Conservation (phyloP, 306 rosid species). For the Trifolium fragiferum region DNA sequence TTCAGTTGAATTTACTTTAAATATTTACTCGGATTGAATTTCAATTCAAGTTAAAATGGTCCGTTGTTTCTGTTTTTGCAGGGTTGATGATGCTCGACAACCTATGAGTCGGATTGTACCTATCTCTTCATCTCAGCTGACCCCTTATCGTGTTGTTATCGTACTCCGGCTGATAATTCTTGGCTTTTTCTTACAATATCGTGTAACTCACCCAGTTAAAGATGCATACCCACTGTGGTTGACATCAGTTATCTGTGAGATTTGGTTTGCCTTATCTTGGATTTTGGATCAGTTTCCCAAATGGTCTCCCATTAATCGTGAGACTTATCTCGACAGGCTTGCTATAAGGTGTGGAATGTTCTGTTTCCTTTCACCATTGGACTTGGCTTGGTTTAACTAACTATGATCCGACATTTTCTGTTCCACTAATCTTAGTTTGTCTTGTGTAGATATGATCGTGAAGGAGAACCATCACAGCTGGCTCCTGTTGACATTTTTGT, state of each 20-base stretch:
- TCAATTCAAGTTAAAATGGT: slow-evolving; percentile 30
- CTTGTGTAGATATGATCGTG: slow-evolving; percentile 81
- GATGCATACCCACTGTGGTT: slow-evolving; percentile 93
- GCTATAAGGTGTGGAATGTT: slow-evolving; percentile 67
- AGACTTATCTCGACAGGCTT: slow-evolving; percentile 94
- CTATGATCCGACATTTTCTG: slow-evolving; percentile 17
- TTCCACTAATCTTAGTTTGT: slow-evolving; percentile 41
- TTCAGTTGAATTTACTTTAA: slow-evolving; percentile 27
- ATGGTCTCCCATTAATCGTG: slow-evolving; percentile 93
- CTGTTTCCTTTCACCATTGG: slow-evolving; percentile 17
- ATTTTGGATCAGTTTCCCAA: slow-evolving; percentile 98
- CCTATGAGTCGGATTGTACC: slow-evolving; percentile 97
- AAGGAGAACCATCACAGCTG: slow-evolving; percentile 95
- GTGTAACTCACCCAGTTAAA: slow-evolving; percentile 94
- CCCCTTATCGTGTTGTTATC: slow-evolving; percentile 94
- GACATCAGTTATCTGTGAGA: slow-evolving; percentile 97
- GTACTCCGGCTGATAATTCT: slow-evolving; percentile 92
- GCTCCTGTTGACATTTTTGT: slow-evolving; percentile 94
- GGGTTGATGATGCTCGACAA: slow-evolving; percentile 97
- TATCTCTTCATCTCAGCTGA: slow-evolving; percentile 80
- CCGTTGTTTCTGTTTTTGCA: slow-evolving; percentile 43
- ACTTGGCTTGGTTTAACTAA: slow-evolving; percentile 21
- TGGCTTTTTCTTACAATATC: slow-evolving; percentile 94
- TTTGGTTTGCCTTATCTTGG: slow-evolving; percentile 99
- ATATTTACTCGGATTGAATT: slow-evolving; percentile 20